phyloP scores from a whole-genome alignment of 306 rosid species.

The Cucumis sativus region DNA sequence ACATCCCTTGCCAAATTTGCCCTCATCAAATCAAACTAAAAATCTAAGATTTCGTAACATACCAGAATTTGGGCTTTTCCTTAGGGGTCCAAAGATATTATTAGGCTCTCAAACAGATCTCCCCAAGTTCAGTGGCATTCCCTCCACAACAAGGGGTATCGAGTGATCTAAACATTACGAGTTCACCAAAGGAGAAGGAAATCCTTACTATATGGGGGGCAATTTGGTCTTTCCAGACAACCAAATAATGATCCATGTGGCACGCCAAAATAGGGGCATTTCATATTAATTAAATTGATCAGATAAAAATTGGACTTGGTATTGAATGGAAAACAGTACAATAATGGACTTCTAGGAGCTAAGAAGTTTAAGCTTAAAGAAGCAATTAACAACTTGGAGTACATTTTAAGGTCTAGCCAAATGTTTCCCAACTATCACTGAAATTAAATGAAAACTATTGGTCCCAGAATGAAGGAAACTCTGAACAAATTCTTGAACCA shows the following conservation, averaged over 20 bases:
- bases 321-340: neutral
- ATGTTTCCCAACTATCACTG: constrained; percentile 1
- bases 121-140: neutral
- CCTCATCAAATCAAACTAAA: neutral
- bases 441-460: neutral
- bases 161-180: neutral
- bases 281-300: neutral
- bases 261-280: neutral
- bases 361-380: neutral
- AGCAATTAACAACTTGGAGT: neutral
- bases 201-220: neutral
- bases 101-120: neutral
- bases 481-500: neutral
- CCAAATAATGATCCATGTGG: neutral
- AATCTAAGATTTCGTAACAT: neutral
- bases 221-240: neutral
- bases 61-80: no score
- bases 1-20: neutral
- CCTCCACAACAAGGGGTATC: neutral
- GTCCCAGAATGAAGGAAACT: neutral
- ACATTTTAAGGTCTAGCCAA: neutral
- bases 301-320: neutral
- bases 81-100: no score
- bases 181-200: neutral
- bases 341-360: neutral